Evolutionary conservation across 305 asterid species (phyloP), one percentile per base, ranked within the genome.

Genomic region (Fraxinus xanthoxyloides): DNA sequence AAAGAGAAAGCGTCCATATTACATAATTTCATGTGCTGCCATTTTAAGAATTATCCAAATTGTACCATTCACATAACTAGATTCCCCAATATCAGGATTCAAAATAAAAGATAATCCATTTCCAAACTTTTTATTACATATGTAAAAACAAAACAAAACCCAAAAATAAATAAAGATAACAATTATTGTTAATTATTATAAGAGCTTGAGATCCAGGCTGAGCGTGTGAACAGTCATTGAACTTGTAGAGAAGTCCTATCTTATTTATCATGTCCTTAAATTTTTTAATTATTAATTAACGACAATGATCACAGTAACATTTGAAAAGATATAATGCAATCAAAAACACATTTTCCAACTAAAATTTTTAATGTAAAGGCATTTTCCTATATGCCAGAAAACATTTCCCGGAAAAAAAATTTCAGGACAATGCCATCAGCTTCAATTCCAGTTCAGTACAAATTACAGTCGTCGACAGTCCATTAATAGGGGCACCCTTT

Each of bases 311-410:
- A n/a, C 23, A 0, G 63, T 17, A 56, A 56, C 24, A 19, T 5
- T 56, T 56, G 12, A 21, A 23, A 77, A 51, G 51, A 63, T 7
- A 48, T 61, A 73, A 63, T 59, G 7, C 80, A 82, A 77, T 76
- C 2, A 61, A 5, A 31, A 28, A 59, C n/a, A 21, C 69, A 34
- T n/a, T 12, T 40, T 36, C 32, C 65, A 51, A 17, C 24, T 56
- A 56, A 56, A 19, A 56, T 0, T 56, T 19, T 19, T 56, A 15
- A 51, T 51, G 23, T 17, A 51, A 51, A 51, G 8, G 61, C 23
- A 51, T 51, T 51, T 51, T 51, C 23, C 61, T 51, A 51, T 51
- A 51, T 56, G 54, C 73, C 26, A 24, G 24, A n/a, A 7, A n/a
- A 7, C 8, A 35, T 23, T 32, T 28, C 36, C 36, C 35, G 28